These are phyloP conservation scores for Colletotrichum eleusines DNA, from an alignment of 2,329 filamentous ascomycete species.

Conservation along the genomic window DNA sequence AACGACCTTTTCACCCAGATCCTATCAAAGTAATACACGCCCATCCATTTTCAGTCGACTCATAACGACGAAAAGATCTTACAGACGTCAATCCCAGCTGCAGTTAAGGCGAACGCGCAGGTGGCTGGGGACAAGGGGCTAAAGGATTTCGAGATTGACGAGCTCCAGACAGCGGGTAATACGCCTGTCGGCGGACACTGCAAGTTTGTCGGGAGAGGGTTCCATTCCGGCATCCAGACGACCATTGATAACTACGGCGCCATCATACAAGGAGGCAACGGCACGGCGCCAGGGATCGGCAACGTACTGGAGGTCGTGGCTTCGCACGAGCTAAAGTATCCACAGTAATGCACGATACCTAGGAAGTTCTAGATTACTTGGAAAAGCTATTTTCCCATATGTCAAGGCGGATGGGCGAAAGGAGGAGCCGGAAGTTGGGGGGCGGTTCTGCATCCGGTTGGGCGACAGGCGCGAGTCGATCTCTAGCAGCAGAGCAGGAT, in stretches of 20 bases:
- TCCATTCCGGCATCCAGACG: constrained; percentile 66
- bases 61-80: constrained; percentile 62
- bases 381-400: no score
- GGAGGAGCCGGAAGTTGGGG: no score
- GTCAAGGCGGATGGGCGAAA: no score
- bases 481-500: no score
- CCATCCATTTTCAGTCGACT: constrained; percentile 69
- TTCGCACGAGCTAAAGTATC: constrained; percentile 59
- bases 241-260: constrained; percentile 64
- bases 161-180: constrained; percentile 68
- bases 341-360: no score
- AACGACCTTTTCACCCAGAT: constrained; percentile 62
- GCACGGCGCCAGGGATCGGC: constrained; percentile 61
- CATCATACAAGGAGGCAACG: constrained; percentile 65
- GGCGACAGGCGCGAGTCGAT: no score
- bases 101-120: constrained; percentile 64
- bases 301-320: constrained; percentile 62
- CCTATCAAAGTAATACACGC: constrained; percentile 64
- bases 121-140: constrained; percentile 59
- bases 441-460: not conserved
- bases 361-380: no score
- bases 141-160: constrained; percentile 57
- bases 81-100: constrained; percentile 62
- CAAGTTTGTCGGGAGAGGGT: constrained; percentile 66
- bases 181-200: constrained; percentile 68